Conservation (phyloP, 805 yeast species). For the Cyberlindnera euphorbiae region DNA sequence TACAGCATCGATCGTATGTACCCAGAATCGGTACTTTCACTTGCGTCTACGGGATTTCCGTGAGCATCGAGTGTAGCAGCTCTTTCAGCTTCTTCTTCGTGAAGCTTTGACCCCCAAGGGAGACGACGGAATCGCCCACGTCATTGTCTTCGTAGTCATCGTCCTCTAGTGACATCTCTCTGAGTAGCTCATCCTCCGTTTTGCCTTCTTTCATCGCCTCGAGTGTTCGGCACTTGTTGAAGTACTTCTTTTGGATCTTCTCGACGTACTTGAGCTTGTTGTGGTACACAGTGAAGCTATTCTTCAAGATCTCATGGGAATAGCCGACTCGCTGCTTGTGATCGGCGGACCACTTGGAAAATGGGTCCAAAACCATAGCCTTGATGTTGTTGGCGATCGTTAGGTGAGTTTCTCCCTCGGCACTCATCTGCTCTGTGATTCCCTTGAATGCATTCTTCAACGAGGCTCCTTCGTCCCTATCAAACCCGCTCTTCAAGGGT, state of each 20-base stretch:
- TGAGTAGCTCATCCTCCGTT: conserved; percentile 38
- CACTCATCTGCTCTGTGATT: conserved; percentile 46
- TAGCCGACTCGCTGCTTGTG: conserved; percentile 63
- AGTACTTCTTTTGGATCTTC: conserved; percentile 59
- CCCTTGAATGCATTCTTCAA: conserved; percentile 60
- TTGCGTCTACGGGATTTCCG: conserved; percentile 46
- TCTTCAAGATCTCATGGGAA: conserved; percentile 49
- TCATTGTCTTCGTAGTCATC: conserved; percentile 16
- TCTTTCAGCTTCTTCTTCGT: conserved; percentile 37
- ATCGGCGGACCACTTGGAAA: conserved; percentile 67
- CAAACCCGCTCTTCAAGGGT: conserved; percentile 38
- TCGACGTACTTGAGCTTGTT: conserved; percentile 44
- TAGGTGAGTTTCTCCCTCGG: conserved; percentile 55
- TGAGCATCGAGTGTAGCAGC: conserved; percentile 38
- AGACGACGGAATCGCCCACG: conserved; percentile 16
- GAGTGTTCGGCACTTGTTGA: conserved; percentile 68
- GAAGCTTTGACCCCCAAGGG: conserved; percentile 33
- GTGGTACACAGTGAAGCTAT: conserved; percentile 49
- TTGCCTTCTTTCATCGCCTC: conserved; percentile 57
- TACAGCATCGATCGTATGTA: conserved; percentile 54
- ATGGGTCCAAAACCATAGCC: conserved; percentile 60
- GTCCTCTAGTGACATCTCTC: conserved; percentile 18
- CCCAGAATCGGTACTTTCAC: conserved; percentile 68
- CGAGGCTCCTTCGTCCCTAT: conserved; percentile 59
- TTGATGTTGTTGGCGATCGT: conserved; percentile 60